Evolutionary conservation across 208 protist genomes (phyloP), one percentile per base, ranked within the genome.

Genomic region (Wallacemonas sp.): DNA sequence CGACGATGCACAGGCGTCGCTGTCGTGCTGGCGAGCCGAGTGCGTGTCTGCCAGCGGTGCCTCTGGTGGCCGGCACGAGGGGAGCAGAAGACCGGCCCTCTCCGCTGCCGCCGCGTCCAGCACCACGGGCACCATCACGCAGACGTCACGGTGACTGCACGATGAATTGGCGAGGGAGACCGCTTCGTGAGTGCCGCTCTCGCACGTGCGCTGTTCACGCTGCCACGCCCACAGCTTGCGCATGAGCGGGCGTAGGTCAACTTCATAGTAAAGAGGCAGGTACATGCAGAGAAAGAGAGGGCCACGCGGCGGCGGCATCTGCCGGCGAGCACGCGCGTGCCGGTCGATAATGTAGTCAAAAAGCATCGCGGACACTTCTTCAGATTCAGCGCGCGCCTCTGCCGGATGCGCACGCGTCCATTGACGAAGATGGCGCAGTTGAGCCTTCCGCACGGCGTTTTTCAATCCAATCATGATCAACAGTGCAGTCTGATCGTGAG

Each of bases 201-300:
- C 29, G 31, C 8, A 16, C 14, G 42, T 22, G 20, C 33, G 0
- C 26, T 22, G n/a, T 14, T 33, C 49, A 3, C 18, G 14, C n/a
- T 61, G 12, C 28, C 69, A 65, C 3, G 49, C 31, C 85, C 86
- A 92, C 29, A 95, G 44, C n/a, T 57, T 54, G 18, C 66, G 61
- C 67, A 95, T 59, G 23, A 93, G 77, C 11, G 83, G 85, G 7
- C 63, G 25, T 2, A 93, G 64, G 65, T 89, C 72, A 11, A 89
- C 74, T 55, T 96, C 90, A 50, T 89, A 96, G 64, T 77, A 91
- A 3, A 96, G 67, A 0, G 90, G 86, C 31, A 90, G 67, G 46
- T 91, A 93, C 1, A 74, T 76, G 45, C 85, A 84, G 2, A 93
- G 28, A 29, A 85, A 65, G 2, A 94, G 57, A 20, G 77, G 66